Evolutionary conservation across 2,329 filamentous ascomycete genomes (phyloP), one percentile per base, ranked within the genome.

Genomic region (Nemania sp.): DNA sequence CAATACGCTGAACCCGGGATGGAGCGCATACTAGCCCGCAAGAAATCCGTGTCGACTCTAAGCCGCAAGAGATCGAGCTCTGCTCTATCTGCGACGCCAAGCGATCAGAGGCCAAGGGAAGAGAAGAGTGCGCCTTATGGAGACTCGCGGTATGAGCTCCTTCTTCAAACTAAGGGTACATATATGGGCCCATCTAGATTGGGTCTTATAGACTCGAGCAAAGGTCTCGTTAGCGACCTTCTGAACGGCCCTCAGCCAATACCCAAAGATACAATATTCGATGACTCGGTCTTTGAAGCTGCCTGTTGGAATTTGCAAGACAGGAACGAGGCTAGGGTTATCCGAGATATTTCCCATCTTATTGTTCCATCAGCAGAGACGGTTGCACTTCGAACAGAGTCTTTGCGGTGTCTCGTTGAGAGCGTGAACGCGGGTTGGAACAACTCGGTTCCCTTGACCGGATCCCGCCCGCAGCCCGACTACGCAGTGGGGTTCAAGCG

Each of bases 101-200:
- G 70, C 57, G 71, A 75, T 62, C 64, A 73, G 62, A 72, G 62
- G 65, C 68, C 64, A 52, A 68, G 69, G 40, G 72, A 72, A 49
- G 68, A 65, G 61, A 76, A 74, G 64, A 74, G 66, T 60, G 61
- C 68, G 1, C 66, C 55, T n/a, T 76, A 76, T 49, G 41, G 60
- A 56, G 61, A 73, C 60, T 50, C 62, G 41, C 66, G 66, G 17
- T 78, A 77, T 57, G 45, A 47, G 3, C 37, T 36, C 6, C 47
- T 55, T 62, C 75, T 78, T 49, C 62, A 58, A 26, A 71, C 66
- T 15, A 74, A 74, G 52, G 72, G 73, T 23, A 73, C 67, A 59
- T 75, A 70, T 51, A 75, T 79, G 69, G 47, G 42, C 14, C 64
- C 71, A 45, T 73, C 66, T 2, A 48, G 65, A 2, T 52, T 66